These are phyloP conservation scores for Cymbopogon citratus DNA, from an alignment of 176 grass and related monocot genomes.

Conservation along the genomic window DNA sequence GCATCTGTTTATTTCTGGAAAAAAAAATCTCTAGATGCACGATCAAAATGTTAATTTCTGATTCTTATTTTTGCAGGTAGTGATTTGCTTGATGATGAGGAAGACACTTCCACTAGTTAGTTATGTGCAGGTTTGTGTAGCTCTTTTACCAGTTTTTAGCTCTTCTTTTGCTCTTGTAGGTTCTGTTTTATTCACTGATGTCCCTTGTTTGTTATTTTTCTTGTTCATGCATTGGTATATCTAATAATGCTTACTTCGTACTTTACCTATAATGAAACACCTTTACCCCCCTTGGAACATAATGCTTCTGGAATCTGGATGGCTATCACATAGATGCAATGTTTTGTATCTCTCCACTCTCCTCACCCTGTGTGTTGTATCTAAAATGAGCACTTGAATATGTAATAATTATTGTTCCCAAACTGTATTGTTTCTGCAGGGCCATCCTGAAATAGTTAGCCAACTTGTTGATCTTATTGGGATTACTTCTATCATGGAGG, in stretches of 20 bases:
- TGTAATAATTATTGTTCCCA: conserved; percentile 12
- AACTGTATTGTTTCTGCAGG: conserved; percentile 46
- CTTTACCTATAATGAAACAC: conserved; percentile 14
- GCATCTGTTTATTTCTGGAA: conserved; percentile 7
- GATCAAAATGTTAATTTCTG: conserved; percentile 1
- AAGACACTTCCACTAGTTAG: conserved; percentile 65
- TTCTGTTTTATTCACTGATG: background rate
- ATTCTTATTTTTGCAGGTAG: conserved; percentile 57
- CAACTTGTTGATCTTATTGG: conserved; percentile 94
- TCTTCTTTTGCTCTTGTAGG: background rate
- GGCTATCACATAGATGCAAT: background rate
- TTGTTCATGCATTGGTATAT: background rate
- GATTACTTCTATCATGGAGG: conserved; percentile 99
- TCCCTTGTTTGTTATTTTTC: background rate
- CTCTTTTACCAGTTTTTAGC: background rate
- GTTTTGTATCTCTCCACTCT: background rate
- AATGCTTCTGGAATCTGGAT: conserved; percentile 14
- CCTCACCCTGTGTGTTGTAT: background rate
- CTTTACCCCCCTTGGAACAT: background rate
- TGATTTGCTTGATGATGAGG: conserved; percentile 91
- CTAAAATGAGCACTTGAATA: background rate
- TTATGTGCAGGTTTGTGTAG: conserved; percentile 74
- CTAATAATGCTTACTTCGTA: background rate
- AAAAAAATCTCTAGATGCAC: background rate
- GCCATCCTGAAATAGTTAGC: conserved; percentile 69